Evolutionary conservation across 2,329 filamentous ascomycete species (phyloP).

Genomic region (Coniochaeta sp.): DNA sequence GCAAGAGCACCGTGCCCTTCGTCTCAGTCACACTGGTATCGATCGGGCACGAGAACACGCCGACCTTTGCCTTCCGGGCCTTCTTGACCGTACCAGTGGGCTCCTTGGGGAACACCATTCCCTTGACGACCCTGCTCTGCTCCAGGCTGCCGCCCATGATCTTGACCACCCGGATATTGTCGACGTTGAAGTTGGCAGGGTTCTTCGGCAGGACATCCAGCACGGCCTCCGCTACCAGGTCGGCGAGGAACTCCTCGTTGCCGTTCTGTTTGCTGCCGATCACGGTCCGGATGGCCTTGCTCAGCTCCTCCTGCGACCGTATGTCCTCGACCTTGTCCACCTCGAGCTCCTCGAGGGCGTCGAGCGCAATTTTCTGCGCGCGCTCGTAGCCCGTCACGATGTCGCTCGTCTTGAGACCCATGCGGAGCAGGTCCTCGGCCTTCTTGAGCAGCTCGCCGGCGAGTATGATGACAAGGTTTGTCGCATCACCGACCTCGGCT

Average conservation of each 20-base stretch:
- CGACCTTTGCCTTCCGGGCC: slow-evolving; percentile 87
- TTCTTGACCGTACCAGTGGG: slow-evolving; percentile 92
- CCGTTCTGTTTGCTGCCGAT: slow-evolving; percentile 96
- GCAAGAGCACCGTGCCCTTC: slow-evolving; percentile 92
- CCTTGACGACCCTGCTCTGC: slow-evolving; percentile 90
- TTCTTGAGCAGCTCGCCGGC: slow-evolving; percentile 94
- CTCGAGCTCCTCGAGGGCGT: slow-evolving; percentile 77
- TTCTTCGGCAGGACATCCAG: slow-evolving; percentile 93
- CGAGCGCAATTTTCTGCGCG: slow-evolving; percentile 81
- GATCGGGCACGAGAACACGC: slow-evolving; percentile 92
- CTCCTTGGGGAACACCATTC: slow-evolving; percentile 96
- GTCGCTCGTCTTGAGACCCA: slow-evolving; percentile 98
- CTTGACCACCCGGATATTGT: slow-evolving; percentile 98
- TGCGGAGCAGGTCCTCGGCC: slow-evolving; percentile 89
- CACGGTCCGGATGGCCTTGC: slow-evolving; percentile 92
- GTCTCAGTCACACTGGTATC: slow-evolving; percentile 96
- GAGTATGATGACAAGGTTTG: slow-evolving; percentile 92
- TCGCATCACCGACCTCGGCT: slow-evolving; percentile 97
- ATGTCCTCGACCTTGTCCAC: slow-evolving; percentile 89
- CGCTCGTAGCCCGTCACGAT: slow-evolving; percentile 94
- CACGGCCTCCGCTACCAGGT: slow-evolving; percentile 77
- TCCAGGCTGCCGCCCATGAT: slow-evolving; percentile 97
- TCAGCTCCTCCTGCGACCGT: slow-evolving; percentile 71
- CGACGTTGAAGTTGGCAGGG: slow-evolving; percentile 92
- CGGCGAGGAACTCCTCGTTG: slow-evolving; percentile 79